Percentiles rank a stretch among this genome's conserved stretches.
phyloP scores from a whole-genome alignment of 768 basidiomycete genomes.

The Naganishia antarctica region DNA sequence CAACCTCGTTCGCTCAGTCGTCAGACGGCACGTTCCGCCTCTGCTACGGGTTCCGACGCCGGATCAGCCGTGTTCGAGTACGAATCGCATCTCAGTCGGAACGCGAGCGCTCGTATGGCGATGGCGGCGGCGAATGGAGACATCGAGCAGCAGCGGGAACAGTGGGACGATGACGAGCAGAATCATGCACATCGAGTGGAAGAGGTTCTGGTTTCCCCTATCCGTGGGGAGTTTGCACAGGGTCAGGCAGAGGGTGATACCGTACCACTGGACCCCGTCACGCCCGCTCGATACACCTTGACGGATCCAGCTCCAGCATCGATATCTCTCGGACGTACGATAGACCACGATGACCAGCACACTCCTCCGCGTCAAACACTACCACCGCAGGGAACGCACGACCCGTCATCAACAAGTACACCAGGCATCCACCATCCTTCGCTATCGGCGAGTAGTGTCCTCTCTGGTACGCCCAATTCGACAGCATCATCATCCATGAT shows the following conservation, averaged over 20 bases:
- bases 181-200: background rate
- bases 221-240: background rate
- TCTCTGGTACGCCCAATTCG: too few species aligned
- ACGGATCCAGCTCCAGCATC: background rate
- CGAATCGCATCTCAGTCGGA: slow-evolving; percentile 41
- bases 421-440: too few species aligned
- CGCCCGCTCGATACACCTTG: background rate
- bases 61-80: slow-evolving; percentile 44
- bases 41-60: slow-evolving; percentile 4
- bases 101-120: background rate
- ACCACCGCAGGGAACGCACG: background rate
- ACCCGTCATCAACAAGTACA: background rate
- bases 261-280: background rate
- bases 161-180: background rate
- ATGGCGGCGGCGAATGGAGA: background rate
- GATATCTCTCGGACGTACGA: too few species aligned
- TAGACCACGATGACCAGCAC: too few species aligned
- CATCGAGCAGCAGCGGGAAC: background rate
- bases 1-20: slow-evolving; percentile 35
- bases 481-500: background rate
- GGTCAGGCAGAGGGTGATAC: background rate
- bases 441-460: too few species aligned
- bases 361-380: background rate
- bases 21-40: slow-evolving; percentile 34
- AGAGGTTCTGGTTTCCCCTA: background rate